Evolutionary conservation across 2,329 filamentous ascomycete genomes (phyloP).

Genomic region (Rachicladosporium sp.): DNA sequence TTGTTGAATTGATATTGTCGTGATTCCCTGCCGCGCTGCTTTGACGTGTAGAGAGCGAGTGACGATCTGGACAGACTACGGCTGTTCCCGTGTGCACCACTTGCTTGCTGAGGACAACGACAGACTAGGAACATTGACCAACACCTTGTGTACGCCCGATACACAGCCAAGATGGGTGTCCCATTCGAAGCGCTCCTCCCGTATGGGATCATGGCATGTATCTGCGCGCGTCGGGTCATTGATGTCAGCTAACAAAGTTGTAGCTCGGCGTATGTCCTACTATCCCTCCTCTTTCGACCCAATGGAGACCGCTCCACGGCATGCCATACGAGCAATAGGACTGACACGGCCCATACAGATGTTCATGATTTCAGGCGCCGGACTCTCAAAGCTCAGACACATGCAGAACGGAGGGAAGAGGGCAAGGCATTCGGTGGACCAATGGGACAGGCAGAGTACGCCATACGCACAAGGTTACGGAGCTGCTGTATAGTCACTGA

Average conservation of each 20-base stretch:
- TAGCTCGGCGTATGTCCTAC: too few relatives aligned
- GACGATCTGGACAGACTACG: not conserved
- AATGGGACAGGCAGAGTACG: slow-evolving; percentile 50
- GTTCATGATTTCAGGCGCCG: slow-evolving; percentile 48
- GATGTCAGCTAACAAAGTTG: not conserved
- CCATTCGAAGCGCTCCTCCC: slow-evolving; percentile 55
- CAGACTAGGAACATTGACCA: too few relatives aligned
- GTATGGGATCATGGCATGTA: slow-evolving; percentile 44
- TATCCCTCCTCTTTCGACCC: too few relatives aligned
- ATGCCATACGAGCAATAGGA: too few relatives aligned
- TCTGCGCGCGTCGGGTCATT: not conserved
- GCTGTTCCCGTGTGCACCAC: not conserved
- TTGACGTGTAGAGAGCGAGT: too few relatives aligned
- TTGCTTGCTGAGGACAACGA: too few relatives aligned
- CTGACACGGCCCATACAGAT: slow-evolving; percentile 30
- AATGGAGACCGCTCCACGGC: too few relatives aligned
- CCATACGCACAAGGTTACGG: slow-evolving; percentile 1
- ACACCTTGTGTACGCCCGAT: not conserved
- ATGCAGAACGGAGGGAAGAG: slow-evolving; percentile 53
- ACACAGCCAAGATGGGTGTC: slow-evolving; percentile 43
- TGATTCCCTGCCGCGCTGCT: too few relatives aligned
- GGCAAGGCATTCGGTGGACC: slow-evolving; percentile 46
- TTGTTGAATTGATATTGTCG: too few relatives aligned
- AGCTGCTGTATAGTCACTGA: too few relatives aligned
- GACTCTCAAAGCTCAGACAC: slow-evolving; percentile 44